Evolutionary conservation across 2,329 filamentous ascomycete genomes (phyloP).

Genomic region (Trichoderma atroviride): DNA sequence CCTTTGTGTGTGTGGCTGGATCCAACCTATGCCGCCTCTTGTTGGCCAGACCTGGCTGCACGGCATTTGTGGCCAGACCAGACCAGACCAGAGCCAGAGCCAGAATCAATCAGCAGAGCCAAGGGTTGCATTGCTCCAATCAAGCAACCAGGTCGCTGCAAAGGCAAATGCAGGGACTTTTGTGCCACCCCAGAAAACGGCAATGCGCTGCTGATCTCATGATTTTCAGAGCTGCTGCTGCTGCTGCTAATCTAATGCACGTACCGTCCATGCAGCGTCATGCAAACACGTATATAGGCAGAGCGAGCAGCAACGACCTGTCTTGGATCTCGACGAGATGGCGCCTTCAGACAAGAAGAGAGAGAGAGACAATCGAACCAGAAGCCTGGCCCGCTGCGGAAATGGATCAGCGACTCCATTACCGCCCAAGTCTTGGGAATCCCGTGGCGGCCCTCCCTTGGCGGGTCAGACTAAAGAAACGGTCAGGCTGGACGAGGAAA

Average conservation of each 20-base stretch:
- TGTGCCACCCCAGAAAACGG: constrained; percentile 16
- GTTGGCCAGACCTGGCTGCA: not conserved
- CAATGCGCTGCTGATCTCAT: constrained; percentile 14
- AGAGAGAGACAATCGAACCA: not conserved
- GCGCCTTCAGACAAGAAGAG: not conserved
- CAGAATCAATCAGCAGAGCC: not conserved
- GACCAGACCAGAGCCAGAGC: not conserved
- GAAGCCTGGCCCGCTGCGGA: not conserved
- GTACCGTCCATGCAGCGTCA: not conserved
- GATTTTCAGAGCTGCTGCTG: not conserved
- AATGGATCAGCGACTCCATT: constrained; percentile 2
- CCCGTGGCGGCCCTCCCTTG: constrained; percentile 3
- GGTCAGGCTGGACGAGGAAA: not conserved
- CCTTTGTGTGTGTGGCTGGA: constrained; percentile 4
- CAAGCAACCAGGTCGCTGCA: not conserved
- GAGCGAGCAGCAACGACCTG: not conserved
- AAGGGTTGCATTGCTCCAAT: not conserved
- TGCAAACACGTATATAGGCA: not conserved
- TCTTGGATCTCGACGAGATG: not conserved
- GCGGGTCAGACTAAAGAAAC: constrained; percentile 8
- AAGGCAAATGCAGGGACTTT: constrained; percentile 21
- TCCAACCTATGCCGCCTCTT: not conserved
- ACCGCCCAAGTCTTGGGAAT: not conserved
- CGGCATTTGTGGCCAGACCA: not conserved
- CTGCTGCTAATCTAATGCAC: not conserved